Evolutionary conservation across 371 early-diverging fungal genomes (phyloP), one percentile per base, ranked within the genome.

Genomic region (Edhazardia aedis): DNA sequence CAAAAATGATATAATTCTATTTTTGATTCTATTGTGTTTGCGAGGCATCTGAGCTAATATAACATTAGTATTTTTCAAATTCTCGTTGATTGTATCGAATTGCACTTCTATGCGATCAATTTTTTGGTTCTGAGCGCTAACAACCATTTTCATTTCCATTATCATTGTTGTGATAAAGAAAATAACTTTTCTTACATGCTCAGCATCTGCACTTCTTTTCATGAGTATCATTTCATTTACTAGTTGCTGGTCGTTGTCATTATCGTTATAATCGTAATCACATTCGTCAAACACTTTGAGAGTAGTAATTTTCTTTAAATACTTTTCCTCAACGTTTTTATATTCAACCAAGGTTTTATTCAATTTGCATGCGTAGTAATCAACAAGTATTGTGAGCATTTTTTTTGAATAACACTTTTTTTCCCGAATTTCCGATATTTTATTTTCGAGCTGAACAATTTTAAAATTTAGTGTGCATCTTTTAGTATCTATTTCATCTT

Each of bases 81-180:
- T 47, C 21, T 23, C 30, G 47, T 61, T 60, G 22, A 55, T 33
- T 9, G 21, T 40, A 18, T 60, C 61, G 30, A 63, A 53, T 44
- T 48, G 54, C 16, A 55, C 46, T 24, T 68, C 68, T 14, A 68
- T 30, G 45, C 59, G 53, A 47, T 68, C 68, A 23, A 68, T 58
- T 44, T 29, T 43, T 18, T 19, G 28, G 16, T 47, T 43, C 33
- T 63, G 64, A 22, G 55, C 36, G 24, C 51, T 43, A n/a, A 68
- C 37, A 16, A 48, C 40, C 26, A 64, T 59, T 39, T 62, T 68
- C 50, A 68, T 42, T 46, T 68, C 62, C 14, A 64, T 12, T 21
- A 68, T 39, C 2, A 56, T 36, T 23, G 61, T 64, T 2, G 68
- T 62, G 6, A 68, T 19, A 9, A 53, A 39, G 43, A 55, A 59